Base-by-base conservation (phyloP, 2,329 filamentous ascomycete species). In the Trichoderma lentiforme region DNA sequence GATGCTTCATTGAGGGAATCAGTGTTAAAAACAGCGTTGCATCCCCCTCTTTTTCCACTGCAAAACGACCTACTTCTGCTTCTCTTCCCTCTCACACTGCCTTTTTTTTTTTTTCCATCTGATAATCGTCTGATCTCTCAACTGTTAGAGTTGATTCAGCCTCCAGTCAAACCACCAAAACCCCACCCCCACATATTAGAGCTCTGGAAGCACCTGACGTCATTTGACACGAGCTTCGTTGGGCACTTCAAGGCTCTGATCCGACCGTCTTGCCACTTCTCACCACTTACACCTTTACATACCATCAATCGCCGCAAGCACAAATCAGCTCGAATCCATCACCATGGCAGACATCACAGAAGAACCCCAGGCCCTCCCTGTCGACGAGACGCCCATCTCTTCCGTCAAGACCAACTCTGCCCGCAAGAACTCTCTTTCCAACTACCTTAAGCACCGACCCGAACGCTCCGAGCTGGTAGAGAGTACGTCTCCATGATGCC, bases 391-490 rank as follows among this genome's bases (percentile, higher is more conserved):
- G 60, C 81, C 86, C 72, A 85, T 90, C 79, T 85, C 86, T 30
- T 85, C 87, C 67, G 79, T 85, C 71, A 83, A 87, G 85, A 56
- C 87, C 87, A 73, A 83, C 85, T 74, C 82, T 28, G 83, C 79
- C 56, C 86, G 89, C 76, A 89, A 88, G 80, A 90, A 93, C 84
- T 93, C 91, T 4, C 86, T 94, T 14, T 91, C 93, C 81, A 89
- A 90, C 77, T 89, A 93, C 78, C 85, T 94, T 69, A 88, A 90
- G 80, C 89, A 90, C 76, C 92, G 93, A 53, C 92, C 92, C 28
- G 89, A 94, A 26, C 90, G 92, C 71, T 88, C 93, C 43, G 90
- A 93, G 78, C 86, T 98, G 26, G 85, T 97, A 74, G 92, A 96
- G 80, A 92, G 93, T 95, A 84, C 74, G 89, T 83, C 21, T 47